Conservation (phyloP, 2,329 filamentous ascomycete genomes). For the Alternaria sp. region DNA sequence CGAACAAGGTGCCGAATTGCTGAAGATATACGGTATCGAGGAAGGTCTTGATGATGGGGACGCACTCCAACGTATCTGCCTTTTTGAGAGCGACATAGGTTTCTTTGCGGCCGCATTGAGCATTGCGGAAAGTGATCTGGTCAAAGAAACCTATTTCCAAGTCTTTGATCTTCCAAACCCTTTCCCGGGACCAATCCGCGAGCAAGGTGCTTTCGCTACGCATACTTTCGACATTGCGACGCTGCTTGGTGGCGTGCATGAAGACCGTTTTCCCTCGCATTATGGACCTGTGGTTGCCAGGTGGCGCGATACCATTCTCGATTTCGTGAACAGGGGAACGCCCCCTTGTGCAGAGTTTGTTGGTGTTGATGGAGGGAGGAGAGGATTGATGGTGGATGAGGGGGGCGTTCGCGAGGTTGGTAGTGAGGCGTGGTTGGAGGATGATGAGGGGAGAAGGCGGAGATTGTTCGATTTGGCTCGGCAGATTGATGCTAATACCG, state of each 20-base stretch:
- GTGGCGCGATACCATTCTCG: slow-evolving; percentile 20
- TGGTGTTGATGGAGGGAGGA: background rate
- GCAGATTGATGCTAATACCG: slow-evolving; percentile 6
- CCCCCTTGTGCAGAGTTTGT: slow-evolving; percentile 14
- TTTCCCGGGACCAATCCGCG: slow-evolving; percentile 17
- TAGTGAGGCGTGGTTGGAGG: slow-evolving; percentile 12
- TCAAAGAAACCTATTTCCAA: slow-evolving; percentile 23
- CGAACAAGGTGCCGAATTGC: background rate
- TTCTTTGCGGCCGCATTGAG: slow-evolving; percentile 24
- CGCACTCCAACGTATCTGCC: slow-evolving; percentile 21
- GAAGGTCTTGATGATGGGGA: slow-evolving; percentile 1
- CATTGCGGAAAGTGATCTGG: slow-evolving; percentile 6
- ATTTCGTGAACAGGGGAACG: slow-evolving; percentile 16
- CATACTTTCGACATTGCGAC: slow-evolving; percentile 27
- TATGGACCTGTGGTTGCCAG: slow-evolving; percentile 10
- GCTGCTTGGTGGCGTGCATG: slow-evolving; percentile 21
- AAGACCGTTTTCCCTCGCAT: slow-evolving; percentile 10
- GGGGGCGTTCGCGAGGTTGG: slow-evolving; percentile 14
- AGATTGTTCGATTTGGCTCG: slow-evolving; percentile 19
- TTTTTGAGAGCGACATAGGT: slow-evolving; percentile 26
- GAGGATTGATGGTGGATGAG: slow-evolving; percentile 13
- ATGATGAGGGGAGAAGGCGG: slow-evolving; percentile 7
- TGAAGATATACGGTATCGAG: slow-evolving; percentile 5
- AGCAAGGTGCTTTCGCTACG: slow-evolving; percentile 19
- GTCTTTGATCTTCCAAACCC: slow-evolving; percentile 24